Evolutionary conservation across 495 filamentous ascomycete species (phyloP).

Genomic region (Cetradonia linearis): DNA sequence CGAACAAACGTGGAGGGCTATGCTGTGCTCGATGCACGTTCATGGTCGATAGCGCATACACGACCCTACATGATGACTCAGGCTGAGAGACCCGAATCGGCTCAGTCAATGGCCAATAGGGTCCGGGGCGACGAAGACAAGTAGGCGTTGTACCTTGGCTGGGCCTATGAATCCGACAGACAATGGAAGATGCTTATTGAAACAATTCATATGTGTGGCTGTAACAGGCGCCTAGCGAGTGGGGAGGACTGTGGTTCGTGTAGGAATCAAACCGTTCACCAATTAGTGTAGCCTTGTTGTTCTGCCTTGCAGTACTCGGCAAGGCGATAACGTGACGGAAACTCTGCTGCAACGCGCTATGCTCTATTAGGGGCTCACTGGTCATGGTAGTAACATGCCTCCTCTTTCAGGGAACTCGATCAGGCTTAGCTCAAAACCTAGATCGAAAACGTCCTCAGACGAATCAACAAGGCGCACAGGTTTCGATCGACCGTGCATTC

Average conservation of each 20-base stretch:
- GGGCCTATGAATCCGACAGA: not conserved
- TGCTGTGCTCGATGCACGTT: not conserved
- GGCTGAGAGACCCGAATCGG: not conserved
- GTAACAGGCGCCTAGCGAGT: not conserved
- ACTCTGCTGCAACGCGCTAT: not conserved
- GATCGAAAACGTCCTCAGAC: not conserved
- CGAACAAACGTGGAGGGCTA: not conserved
- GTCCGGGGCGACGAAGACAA: not conserved
- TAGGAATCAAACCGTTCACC: not conserved
- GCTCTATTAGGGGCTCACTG: not conserved
- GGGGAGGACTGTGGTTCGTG: not conserved
- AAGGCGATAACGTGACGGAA: not conserved
- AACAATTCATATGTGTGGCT: not conserved
- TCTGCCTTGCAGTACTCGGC: not conserved
- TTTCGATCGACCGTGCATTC: not conserved
- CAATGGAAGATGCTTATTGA: not conserved
- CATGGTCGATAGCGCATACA: not conserved
- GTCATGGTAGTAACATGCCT: not conserved
- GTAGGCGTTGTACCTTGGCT: not conserved
- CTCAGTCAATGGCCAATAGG: not conserved
- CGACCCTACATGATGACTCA: not conserved
- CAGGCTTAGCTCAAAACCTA: slow-evolving; percentile 5
- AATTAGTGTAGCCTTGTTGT: not conserved
- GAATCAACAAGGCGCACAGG: slow-evolving; percentile 3
- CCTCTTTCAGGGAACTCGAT: not conserved